Conservation (phyloP, 1,139 yeast species). For the Sugiyamaella sp. region DNA sequence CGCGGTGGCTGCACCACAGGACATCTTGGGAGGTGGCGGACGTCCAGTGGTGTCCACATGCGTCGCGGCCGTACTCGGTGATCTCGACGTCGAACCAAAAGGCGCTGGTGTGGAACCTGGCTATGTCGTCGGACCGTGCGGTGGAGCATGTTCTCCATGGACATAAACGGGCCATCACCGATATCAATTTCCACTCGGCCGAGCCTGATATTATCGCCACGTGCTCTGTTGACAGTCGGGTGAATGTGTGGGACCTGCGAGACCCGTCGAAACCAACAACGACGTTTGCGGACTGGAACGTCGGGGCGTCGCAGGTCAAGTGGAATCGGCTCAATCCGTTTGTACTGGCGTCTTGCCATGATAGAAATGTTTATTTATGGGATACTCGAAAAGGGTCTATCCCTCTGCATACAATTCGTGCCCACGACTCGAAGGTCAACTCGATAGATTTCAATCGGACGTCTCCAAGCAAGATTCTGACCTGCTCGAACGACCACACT, state of each 20-base stretch:
- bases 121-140: conserved; percentile 74
- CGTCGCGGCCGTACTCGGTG: conserved; percentile 83
- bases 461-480: conserved; percentile 60
- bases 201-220: conserved; percentile 92
- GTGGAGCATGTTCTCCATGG: conserved; percentile 85
- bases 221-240: conserved; percentile 87
- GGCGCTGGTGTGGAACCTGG: conserved; percentile 90
- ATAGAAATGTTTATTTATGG: conserved; percentile 80
- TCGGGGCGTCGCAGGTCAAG: conserved; percentile 92
- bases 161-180: conserved; percentile 92
- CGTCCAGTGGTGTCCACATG: conserved; percentile 96
- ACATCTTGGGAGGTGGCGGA: conserved; percentile 99
- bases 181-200: conserved; percentile 86
- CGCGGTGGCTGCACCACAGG: conserved; percentile 87
- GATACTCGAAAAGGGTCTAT: conserved; percentile 80
- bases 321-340: conserved; percentile 83
- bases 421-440: conserved; percentile 82
- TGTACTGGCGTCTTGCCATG: conserved; percentile 85
- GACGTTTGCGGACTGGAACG: conserved; percentile 89
- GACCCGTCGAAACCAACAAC: conserved; percentile 70
- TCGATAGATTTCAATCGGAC: conserved; percentile 81
- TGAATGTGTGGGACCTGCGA: conserved; percentile 89
- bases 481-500: conserved; percentile 84
- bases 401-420: conserved; percentile 69
- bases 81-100: conserved; percentile 93